Evolutionary conservation across 306 rosid species (phyloP).

Genomic region (Senna tora): DNA sequence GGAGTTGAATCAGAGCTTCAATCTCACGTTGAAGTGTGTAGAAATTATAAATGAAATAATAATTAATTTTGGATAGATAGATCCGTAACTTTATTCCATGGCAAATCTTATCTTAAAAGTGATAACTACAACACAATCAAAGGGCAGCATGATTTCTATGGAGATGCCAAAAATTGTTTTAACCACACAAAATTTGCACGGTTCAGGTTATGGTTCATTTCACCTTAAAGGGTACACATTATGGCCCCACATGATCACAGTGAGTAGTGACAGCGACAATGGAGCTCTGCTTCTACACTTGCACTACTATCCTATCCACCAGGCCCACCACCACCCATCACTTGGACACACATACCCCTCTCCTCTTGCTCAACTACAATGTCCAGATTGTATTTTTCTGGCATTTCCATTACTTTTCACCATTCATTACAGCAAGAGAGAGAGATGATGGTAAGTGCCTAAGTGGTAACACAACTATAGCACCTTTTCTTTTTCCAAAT

Average conservation of each 20-base stretch:
- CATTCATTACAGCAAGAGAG: neutral
- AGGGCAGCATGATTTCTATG: constrained; percentile 19
- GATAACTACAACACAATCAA: neutral
- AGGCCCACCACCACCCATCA: constrained; percentile 26
- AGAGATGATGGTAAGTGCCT: neutral
- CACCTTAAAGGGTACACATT: constrained; percentile 2
- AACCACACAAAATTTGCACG: constrained; percentile 23
- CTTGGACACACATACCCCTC: constrained; percentile 32
- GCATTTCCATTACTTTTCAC: neutral
- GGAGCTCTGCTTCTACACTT: constrained; percentile 22
- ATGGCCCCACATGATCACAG: constrained; percentile 2
- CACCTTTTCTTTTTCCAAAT: too few relatives aligned
- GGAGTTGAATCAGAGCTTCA: too few relatives aligned
- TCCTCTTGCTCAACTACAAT: neutral
- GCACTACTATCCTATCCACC: neutral
- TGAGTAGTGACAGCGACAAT: neutral
- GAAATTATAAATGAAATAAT: too few relatives aligned
- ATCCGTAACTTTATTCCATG: too few relatives aligned
- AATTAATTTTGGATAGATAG: too few relatives aligned
- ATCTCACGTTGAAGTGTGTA: too few relatives aligned
- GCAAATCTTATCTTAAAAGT: neutral
- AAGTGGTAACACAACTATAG: too few relatives aligned
- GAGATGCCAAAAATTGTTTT: neutral
- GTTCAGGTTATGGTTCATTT: neutral
- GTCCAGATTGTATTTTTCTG: constrained; percentile 1